Evolutionary conservation across 192 early-diverging fungal species (phyloP).

Genomic region (Linderina pennispora): DNA sequence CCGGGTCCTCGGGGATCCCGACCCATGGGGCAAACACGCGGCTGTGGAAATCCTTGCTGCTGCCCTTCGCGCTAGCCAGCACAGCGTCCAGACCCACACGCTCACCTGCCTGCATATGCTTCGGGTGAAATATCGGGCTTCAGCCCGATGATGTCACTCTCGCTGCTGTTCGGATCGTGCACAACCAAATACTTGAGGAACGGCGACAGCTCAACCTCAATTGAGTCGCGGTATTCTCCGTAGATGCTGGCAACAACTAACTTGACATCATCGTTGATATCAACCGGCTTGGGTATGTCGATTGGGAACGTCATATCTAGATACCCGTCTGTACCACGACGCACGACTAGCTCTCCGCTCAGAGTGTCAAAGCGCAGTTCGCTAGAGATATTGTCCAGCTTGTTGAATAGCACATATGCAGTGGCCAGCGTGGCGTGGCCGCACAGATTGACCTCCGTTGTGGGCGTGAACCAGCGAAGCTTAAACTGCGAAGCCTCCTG

Average conservation of each 20-base stretch:
- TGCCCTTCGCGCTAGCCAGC: constrained; percentile 1
- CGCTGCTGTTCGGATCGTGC: constrained; percentile 1
- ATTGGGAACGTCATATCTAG: constrained; percentile 9
- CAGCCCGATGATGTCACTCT: neutral
- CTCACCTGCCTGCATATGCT: constrained; percentile 6
- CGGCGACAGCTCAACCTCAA: constrained; percentile 14
- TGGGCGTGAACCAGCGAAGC: constrained; percentile 29
- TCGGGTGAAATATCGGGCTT: constrained; percentile 5
- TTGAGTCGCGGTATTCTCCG: neutral
- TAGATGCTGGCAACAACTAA: constrained; percentile 1
- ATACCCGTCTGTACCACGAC: neutral
- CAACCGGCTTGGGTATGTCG: constrained; percentile 6
- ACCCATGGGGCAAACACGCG: neutral
- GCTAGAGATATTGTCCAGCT: constrained; percentile 6
- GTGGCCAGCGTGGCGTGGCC: constrained; percentile 41
- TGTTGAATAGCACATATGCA: constrained; percentile 27
- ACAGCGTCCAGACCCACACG: constrained; percentile 1
- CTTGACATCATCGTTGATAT: constrained; percentile 6
- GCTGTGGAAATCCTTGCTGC: neutral
- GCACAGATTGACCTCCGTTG: constrained; percentile 6
- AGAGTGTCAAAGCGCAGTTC: constrained; percentile 31
- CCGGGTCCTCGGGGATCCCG: neutral
- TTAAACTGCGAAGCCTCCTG: neutral
- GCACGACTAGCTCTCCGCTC: constrained; percentile 15
- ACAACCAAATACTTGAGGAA: constrained; percentile 14